Evolutionary conservation across 1,284 basidiomycete genomes (phyloP).

Genomic region (Pseudozyma sp.): DNA sequence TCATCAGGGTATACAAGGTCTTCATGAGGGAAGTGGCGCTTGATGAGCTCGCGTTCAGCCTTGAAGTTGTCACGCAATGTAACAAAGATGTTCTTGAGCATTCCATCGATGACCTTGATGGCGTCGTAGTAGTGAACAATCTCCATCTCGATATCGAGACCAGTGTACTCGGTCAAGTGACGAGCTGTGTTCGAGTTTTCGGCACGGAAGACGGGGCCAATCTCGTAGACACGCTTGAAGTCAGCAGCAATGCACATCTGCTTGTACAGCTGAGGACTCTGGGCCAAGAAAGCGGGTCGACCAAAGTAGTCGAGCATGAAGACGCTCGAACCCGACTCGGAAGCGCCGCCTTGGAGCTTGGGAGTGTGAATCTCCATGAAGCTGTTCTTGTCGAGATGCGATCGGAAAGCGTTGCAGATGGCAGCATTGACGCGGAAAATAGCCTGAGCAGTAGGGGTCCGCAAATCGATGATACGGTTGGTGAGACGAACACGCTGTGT

Average conservation of each 20-base stretch:
- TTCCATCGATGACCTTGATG: conserved; percentile 59
- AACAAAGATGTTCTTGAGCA: conserved; percentile 64
- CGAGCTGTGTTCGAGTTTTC: conserved; percentile 67
- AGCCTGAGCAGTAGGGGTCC: conserved; percentile 61
- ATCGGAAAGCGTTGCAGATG: conserved; percentile 60
- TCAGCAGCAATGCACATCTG: conserved; percentile 66
- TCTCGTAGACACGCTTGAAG: conserved; percentile 64
- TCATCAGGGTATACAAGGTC: conserved; percentile 69
- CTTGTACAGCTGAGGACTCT: conserved; percentile 65
- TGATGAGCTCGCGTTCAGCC: conserved; percentile 51
- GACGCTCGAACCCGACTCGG: conserved; percentile 63
- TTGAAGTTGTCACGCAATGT: conserved; percentile 48
- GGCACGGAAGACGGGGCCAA: conserved; percentile 66
- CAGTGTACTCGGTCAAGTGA: conserved; percentile 67
- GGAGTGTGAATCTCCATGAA: conserved; percentile 67
- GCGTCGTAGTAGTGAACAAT: conserved; percentile 66
- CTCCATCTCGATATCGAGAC: conserved; percentile 66
- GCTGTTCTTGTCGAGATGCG: conserved; percentile 52
- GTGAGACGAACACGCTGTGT: conserved; percentile 60
- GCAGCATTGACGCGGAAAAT: conserved; percentile 64
- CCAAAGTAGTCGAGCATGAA: conserved; percentile 67
- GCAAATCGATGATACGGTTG: conserved; percentile 64
- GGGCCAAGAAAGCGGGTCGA: conserved; percentile 62
- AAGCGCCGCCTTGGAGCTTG: conserved; percentile 65
- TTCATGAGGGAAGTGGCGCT: conserved; percentile 54